These are phyloP conservation scores for Sugiyamaella xylanicola DNA, from an alignment of 1,139 yeast species.

Conservation along the genomic window DNA sequence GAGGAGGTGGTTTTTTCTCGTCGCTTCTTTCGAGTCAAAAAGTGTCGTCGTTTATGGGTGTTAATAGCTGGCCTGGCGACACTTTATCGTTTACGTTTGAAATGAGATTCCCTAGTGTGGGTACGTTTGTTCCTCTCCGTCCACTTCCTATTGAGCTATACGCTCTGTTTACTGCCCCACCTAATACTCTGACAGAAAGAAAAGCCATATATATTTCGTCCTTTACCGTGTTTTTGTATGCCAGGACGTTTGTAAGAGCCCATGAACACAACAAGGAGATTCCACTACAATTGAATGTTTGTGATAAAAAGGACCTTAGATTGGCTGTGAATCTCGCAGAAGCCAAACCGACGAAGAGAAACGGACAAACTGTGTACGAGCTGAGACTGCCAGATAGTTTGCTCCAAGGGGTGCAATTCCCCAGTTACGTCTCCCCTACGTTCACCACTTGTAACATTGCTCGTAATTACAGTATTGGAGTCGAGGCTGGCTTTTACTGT, in stretches of 20 bases:
- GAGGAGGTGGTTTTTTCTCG: conserved; percentile 22
- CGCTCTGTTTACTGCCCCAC: conserved; percentile 30
- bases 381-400: conserved; percentile 28
- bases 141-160: conserved; percentile 35
- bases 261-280: conserved; percentile 30
- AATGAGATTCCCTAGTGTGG: conserved; percentile 33
- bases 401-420: conserved; percentile 48
- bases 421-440: conserved; percentile 55
- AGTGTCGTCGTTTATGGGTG: conserved; percentile 27
- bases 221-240: conserved; percentile 32
- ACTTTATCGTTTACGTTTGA: conserved; percentile 33
- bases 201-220: conserved; percentile 29
- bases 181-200: conserved; percentile 22
- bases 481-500: conserved; percentile 51
- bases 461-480: conserved; percentile 50
- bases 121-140: conserved; percentile 32
- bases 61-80: conserved; percentile 23
- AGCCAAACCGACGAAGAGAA: conserved; percentile 23
- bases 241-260: conserved; percentile 37
- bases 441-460: conserved; percentile 61
- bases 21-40: conserved; percentile 14
- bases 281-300: conserved; percentile 28
- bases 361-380: conserved; percentile 28
- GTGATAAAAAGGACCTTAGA: conserved; percentile 24
- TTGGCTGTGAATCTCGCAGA: conserved; percentile 21